Base-by-base conservation (phyloP, 768 basidiomycete species). In the Cystofilobasidium capitatum region DNA sequence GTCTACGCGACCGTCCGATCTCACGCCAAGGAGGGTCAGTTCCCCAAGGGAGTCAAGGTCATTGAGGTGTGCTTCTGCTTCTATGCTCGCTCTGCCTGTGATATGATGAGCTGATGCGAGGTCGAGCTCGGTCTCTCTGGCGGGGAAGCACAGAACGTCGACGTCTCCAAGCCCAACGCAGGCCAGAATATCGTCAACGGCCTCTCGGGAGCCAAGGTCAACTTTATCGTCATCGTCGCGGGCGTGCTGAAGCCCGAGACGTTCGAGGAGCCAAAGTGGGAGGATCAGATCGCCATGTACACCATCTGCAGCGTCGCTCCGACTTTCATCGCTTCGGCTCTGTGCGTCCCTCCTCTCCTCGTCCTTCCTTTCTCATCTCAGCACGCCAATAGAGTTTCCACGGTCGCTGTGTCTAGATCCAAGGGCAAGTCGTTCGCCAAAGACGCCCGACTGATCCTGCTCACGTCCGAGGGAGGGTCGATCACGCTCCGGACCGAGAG, bases 381-480 rank as follows among this genome's bases (percentile, higher is more conserved):
- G 20, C 36, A 17, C 29, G 9, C 57, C n/a, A 47, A 58, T 35
- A 35, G 7, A 33, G 24, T 26, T 45, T 39, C 29, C 55, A 26
- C n/a, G 13, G n/a, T 7, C 17, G 62, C 26, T 37, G 9, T n/a
- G 22, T 37, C 75, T 47, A 74, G 73, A 24, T 64, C 74, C 7
- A 64, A 72, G 36, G 61, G 70, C 6, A 7, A 26, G 13, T 70
- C 70, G 42, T 71, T 81, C 29, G 65, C 76, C 0, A 71, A 73
- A 0, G 62, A 71, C 16, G 78, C 80, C 0, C 81, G 80, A 67
- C 73, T 82, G 64, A 72, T 81, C 36, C 73, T 81, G 5, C 75
- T 82, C 29, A 80, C 80, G 2, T 79, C 80, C 3, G 81, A 82
- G 75, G 80, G 78, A 9, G 81, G 80, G 0, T 81, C 80, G 3